Evolutionary conservation across 148 eudicot species (phyloP), one percentile per base, ranked within the genome.

Genomic region (Cornus controversa): DNA sequence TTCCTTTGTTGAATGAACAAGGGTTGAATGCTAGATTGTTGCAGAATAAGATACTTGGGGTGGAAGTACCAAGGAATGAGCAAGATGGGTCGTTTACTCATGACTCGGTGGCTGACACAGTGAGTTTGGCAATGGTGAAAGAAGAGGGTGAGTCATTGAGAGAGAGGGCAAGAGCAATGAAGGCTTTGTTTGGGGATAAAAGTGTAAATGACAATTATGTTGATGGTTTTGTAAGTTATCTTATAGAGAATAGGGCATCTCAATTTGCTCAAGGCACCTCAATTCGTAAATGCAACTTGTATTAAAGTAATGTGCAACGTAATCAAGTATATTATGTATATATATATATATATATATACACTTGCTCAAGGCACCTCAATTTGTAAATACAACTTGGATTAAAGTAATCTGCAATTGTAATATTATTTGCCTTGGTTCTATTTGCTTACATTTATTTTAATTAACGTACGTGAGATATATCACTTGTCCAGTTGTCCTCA

Each of bases 1-100:
- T 90, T 11, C 97, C 97, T 2, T 77, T 92, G 20, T 84, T 84
- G 87, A 90, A 91, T 67, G 93, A 91, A 7, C 93, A 91, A 81
- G 93, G 92, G 26, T 47, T 92, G 64, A 88, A 87, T 63, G 82
- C 90, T 10, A 85, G 93, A 72, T 47, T 90, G 50, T 37, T 92
- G 84, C 73, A 71, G 0, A 85, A 86, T 29, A 83, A 87, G 84
- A 81, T 77, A 64, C 77, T 92, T 0, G 97, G 97, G 5, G 58
- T 89, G 2, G 97, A 90, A 75, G 82, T 92, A 63, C 83, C 82
- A 4, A 85, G 93, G 42, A 50, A 84, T 10, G 87, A 86, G 79
- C 53, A 28, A 26, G 90, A 92, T 20, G 97, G 97, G 62, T 77
- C 81, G 0, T 86, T 92, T 6, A 81, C 80, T 3, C 50, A 84